phyloP scores from a whole-genome alignment of 139 green algal species.

The Chlamydomonas sphaeroides region DNA sequence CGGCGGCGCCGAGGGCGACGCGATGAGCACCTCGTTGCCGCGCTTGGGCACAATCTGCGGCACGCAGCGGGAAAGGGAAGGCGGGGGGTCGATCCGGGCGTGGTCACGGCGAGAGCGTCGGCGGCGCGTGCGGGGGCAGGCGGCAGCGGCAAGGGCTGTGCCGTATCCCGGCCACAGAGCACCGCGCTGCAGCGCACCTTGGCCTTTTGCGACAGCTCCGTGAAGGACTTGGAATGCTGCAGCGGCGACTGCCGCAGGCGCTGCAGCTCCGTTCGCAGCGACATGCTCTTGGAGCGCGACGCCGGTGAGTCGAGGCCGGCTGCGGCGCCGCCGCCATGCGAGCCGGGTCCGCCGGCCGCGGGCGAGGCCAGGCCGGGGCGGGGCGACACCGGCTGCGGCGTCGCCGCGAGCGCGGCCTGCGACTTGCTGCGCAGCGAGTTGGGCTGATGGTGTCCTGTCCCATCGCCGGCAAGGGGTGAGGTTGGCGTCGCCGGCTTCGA shows the following conservation, averaged over 20 bases:
- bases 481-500: constrained; percentile 18
- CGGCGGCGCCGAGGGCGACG: constrained; percentile 25
- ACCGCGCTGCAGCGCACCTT: background rate
- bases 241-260: background rate
- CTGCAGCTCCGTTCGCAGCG: constrained; percentile 13
- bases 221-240: constrained; percentile 37
- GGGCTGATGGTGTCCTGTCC: too few species aligned
- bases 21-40: constrained; percentile 42
- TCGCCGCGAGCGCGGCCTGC: too few species aligned
- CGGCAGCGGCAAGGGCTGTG: background rate
- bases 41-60: constrained; percentile 17
- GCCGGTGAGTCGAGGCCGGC: background rate
- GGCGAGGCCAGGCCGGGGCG: background rate
- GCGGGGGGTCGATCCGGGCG: too few species aligned
- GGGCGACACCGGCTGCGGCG: background rate
- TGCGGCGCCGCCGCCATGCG: background rate
- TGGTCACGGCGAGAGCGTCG: too few species aligned
- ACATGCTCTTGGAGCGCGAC: constrained; percentile 10
- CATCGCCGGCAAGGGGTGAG: background rate
- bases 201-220: constrained; percentile 22
- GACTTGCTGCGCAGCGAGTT: background rate
- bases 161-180: too few species aligned
- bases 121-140: background rate
- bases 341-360: background rate
- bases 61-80: background rate